These are phyloP conservation scores for Mycena albidolilacea DNA, from an alignment of 768 basidiomycete species.

Conservation along the genomic window DNA sequence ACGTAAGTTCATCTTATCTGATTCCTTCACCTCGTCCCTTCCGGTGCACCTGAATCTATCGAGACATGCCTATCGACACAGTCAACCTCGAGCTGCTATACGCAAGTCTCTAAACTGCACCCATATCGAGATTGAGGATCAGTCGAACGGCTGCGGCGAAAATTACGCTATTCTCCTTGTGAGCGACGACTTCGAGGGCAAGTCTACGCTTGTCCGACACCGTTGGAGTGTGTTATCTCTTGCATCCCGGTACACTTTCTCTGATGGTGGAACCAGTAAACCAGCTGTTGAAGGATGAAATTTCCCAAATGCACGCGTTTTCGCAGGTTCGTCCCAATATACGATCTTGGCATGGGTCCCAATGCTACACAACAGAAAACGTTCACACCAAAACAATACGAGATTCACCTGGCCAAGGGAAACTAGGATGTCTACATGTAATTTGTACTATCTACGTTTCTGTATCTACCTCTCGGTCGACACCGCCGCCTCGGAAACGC, in stretches of 20 bases:
- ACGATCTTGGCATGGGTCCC: constrained; percentile 6
- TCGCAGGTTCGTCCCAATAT: constrained; percentile 73
- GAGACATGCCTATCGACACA: constrained; percentile 72
- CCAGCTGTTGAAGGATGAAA: constrained; percentile 79
- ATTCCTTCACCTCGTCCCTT: constrained; percentile 1
- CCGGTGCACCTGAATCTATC: background rate
- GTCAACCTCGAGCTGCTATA: constrained; percentile 74
- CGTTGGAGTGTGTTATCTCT: constrained; percentile 66
- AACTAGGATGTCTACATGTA: constrained; percentile 3
- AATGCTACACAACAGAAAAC: constrained; percentile 67
- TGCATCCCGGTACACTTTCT: background rate
- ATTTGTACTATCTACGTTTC: background rate
- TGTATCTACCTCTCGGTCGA: background rate
- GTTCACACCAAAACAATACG: constrained; percentile 78
- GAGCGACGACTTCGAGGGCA: constrained; percentile 86
- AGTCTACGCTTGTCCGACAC: constrained; percentile 84
- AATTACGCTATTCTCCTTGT: constrained; percentile 83
- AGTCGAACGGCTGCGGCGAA: constrained; percentile 86
- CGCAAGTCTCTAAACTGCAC: constrained; percentile 73
- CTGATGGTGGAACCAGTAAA: constrained; percentile 68
- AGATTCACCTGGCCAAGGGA: constrained; percentile 60
- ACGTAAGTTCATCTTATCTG: constrained; percentile 26
- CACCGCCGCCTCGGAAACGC: too few species aligned
- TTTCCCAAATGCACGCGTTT: constrained; percentile 89
- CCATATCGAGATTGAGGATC: constrained; percentile 82